Evolutionary conservation across 345 rosid species (phyloP).

Genomic region (Pistacia integerrima): DNA sequence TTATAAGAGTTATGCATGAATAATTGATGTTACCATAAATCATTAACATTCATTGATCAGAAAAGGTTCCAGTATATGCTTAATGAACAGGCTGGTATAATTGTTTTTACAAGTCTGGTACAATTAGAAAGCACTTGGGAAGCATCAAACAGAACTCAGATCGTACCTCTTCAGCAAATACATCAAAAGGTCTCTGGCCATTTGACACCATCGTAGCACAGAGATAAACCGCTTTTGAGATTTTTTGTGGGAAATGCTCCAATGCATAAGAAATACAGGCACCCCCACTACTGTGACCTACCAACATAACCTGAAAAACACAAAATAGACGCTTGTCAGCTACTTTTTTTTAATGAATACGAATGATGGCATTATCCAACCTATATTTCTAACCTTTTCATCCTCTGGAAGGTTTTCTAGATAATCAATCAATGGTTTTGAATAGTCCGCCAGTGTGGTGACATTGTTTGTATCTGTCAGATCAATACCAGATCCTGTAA

Average conservation of each 20-base stretch:
- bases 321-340: not conserved
- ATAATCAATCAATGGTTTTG: slow-evolving; percentile 70
- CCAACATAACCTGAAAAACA: slow-evolving; percentile 71
- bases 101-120: not conserved
- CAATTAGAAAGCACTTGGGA: not conserved
- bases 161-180: slow-evolving; percentile 86
- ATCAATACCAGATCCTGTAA: slow-evolving; percentile 85
- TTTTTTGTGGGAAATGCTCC: slow-evolving; percentile 76
- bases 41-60: not conserved
- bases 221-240: slow-evolving; percentile 79
- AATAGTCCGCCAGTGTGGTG: slow-evolving; percentile 72
- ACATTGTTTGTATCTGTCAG: slow-evolving; percentile 66
- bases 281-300: slow-evolving; percentile 92
- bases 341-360: not conserved
- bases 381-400: slow-evolving; percentile 62
- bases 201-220: slow-evolving; percentile 90
- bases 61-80: not conserved
- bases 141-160: not conserved
- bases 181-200: slow-evolving; percentile 93
- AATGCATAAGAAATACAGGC: slow-evolving; percentile 83
- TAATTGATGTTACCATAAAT: not conserved
- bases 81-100: not conserved
- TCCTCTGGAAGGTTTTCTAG: slow-evolving; percentile 73
- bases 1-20: not conserved
- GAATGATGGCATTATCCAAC: not conserved